phyloP scores from a whole-genome alignment of 176 grass and related monocot genomes.

The Panicum miliaceum region DNA sequence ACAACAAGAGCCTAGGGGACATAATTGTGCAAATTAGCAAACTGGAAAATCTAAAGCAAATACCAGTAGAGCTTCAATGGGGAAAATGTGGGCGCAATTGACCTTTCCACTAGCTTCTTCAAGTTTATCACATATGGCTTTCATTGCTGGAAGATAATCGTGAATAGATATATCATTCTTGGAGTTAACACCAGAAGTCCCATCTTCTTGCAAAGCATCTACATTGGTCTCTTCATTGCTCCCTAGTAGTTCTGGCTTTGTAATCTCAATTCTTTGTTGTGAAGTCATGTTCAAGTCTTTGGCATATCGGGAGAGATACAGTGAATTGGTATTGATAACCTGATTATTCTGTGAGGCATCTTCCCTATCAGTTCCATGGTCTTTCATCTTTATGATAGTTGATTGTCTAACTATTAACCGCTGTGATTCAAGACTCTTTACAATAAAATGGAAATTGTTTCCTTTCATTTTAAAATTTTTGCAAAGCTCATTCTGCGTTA shows the following conservation, averaged over 20 bases:
- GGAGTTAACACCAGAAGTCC: slow-evolving; percentile 41
- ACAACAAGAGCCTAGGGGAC: slow-evolving; percentile 79
- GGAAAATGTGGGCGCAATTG: background rate
- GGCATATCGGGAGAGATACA: slow-evolving; percentile 84
- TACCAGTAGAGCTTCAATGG: slow-evolving; percentile 23
- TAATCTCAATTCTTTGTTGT: slow-evolving; percentile 94
- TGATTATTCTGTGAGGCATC: slow-evolving; percentile 65
- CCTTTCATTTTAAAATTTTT: slow-evolving; percentile 78
- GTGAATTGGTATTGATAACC: slow-evolving; percentile 76
- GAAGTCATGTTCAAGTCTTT: slow-evolving; percentile 83
- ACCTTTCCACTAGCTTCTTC: slow-evolving; percentile 90
- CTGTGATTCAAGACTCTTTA: slow-evolving; percentile 75
- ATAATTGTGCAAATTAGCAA: slow-evolving; percentile 49
- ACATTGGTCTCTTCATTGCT: slow-evolving; percentile 41
- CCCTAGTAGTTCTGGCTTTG: slow-evolving; percentile 62
- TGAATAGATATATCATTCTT: slow-evolving; percentile 75
- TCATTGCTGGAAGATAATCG: slow-evolving; percentile 90
- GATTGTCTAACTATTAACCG: slow-evolving; percentile 80
- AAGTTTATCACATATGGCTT: slow-evolving; percentile 95
- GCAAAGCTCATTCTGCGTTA: slow-evolving; percentile 79
- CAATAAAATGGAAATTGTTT: slow-evolving; percentile 95
- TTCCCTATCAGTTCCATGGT: slow-evolving; percentile 53
- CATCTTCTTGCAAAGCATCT: slow-evolving; percentile 53
- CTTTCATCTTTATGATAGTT: slow-evolving; percentile 81
- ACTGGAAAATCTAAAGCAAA: slow-evolving; percentile 10